Percentiles rank a stretch among this genome's conserved stretches.
Evolutionary conservation across 441 rosid species (phyloP).

Genomic region (Omphalea diandra): DNA sequence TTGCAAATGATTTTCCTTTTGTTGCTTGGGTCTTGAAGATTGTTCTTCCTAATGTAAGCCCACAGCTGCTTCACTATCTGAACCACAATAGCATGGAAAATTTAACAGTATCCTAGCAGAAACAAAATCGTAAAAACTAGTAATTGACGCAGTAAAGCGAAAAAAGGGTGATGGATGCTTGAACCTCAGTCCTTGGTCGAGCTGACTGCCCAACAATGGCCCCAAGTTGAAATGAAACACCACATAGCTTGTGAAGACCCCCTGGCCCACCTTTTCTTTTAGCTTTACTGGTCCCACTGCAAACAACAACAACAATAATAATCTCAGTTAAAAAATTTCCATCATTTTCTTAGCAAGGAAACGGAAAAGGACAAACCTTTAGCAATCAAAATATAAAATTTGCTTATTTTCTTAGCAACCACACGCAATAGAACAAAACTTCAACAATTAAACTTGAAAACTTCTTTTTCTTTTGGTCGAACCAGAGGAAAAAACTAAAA

Average conservation of each 20-base stretch:
- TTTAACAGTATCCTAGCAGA: constrained; percentile 5
- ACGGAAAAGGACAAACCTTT: too few species aligned
- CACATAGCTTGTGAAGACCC: constrained; percentile 81
- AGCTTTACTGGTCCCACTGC: constrained; percentile 57
- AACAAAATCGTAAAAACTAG: too few species aligned
- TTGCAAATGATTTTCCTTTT: constrained; percentile 88
- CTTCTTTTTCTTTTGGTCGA: too few species aligned
- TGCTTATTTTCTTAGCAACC: too few species aligned
- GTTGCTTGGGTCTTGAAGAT: constrained; percentile 93
- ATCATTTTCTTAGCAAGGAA: neutral
- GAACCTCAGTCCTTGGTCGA: constrained; percentile 81
- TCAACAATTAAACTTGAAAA: too few species aligned
- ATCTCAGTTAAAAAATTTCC: too few species aligned
- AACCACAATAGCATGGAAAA: constrained; percentile 22
- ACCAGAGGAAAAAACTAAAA: too few species aligned
- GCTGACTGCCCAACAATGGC: constrained; percentile 83
- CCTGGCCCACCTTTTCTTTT: constrained; percentile 89
- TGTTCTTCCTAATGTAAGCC: constrained; percentile 91
- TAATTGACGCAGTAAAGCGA: too few species aligned
- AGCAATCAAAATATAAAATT: too few species aligned
- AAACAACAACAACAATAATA: neutral
- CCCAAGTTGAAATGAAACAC: constrained; percentile 82
- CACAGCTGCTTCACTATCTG: constrained; percentile 92
- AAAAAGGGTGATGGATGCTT: too few species aligned
- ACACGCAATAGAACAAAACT: too few species aligned